phyloP scores from a whole-genome alignment of 768 basidiomycete species.

The Omphalotus guepiniiformis region DNA sequence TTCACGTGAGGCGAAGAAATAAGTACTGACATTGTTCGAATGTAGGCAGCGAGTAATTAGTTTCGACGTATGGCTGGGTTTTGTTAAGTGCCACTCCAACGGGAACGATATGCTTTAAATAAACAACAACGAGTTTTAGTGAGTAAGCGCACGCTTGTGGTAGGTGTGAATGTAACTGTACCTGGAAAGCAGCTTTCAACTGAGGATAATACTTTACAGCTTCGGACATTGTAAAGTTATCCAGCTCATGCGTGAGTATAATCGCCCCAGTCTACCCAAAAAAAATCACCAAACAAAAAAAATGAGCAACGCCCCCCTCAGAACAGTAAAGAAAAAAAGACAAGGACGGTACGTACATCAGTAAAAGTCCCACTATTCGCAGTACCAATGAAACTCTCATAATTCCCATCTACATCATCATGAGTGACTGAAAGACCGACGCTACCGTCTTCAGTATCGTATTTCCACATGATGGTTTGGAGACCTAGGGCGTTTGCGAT shows the following conservation, averaged over 20 bases:
- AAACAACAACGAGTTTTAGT: background rate
- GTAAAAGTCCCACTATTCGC: conserved; percentile 39
- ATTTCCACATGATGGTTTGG: conserved; percentile 70
- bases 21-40: conserved; percentile 48
- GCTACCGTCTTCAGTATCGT: conserved; percentile 54
- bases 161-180: conserved; percentile 17
- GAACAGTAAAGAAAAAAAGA: background rate
- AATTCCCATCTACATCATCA: conserved; percentile 47
- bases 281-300: background rate
- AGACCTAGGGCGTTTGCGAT: conserved; percentile 66
- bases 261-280: conserved; percentile 48
- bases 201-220: conserved; percentile 48
- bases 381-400: conserved; percentile 45
- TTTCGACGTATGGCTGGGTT: conserved; percentile 50
- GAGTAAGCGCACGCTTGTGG: background rate
- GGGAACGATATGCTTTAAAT: conserved; percentile 43
- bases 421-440: conserved; percentile 24
- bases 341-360: conserved; percentile 31
- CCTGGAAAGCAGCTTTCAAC: conserved; percentile 43
- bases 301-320: background rate
- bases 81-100: conserved; percentile 48
- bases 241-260: conserved; percentile 55
- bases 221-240: conserved; percentile 58
- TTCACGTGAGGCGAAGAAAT: too few species aligned
- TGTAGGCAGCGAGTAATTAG: conserved; percentile 34